Percentiles rank a stretch among this genome's conserved stretches.
Conservation (phyloP, 208 protist genomes). For the Angomonas ambiguus region DNA sequence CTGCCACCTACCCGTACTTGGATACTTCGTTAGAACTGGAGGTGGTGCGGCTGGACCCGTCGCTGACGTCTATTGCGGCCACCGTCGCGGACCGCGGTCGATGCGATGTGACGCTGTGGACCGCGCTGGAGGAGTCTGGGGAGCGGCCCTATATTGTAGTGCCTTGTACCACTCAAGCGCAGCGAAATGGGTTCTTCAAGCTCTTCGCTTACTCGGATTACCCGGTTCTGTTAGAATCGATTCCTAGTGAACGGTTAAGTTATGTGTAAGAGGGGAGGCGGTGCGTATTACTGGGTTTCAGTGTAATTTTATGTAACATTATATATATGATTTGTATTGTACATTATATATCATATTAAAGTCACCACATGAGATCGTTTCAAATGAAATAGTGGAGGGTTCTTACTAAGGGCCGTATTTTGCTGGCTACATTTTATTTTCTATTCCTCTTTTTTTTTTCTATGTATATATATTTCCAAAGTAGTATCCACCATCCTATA, state of each 20-base stretch:
- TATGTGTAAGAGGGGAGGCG: slow-evolving; percentile 31
- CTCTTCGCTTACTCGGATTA: slow-evolving; percentile 79
- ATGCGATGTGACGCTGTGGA: slow-evolving; percentile 48
- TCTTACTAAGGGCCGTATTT: too few species aligned
- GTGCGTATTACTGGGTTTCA: slow-evolving; percentile 8
- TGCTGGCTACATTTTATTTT: too few species aligned
- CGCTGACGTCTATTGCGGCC: slow-evolving; percentile 43
- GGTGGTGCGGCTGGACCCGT: slow-evolving; percentile 53
- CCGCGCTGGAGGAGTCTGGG: slow-evolving; percentile 30
- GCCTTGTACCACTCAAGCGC: slow-evolving; percentile 58
- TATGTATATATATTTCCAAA: background rate
- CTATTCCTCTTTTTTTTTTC: background rate
- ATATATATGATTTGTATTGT: background rate
- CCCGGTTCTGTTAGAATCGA: slow-evolving; percentile 48
- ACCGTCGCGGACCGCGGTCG: slow-evolving; percentile 33
- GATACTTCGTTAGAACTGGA: slow-evolving; percentile 79
- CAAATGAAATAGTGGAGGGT: too few species aligned
- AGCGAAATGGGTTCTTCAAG: slow-evolving; percentile 83
- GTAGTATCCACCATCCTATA: too few species aligned
- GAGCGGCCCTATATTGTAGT: slow-evolving; percentile 72
- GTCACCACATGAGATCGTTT: too few species aligned
- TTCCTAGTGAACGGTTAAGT: slow-evolving; percentile 52
- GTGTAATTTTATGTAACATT: slow-evolving; percentile 7
- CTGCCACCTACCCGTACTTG: slow-evolving; percentile 38
- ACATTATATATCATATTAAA: too few species aligned